These are phyloP conservation scores for Fusarium aywerte DNA, from an alignment of 2,329 filamentous ascomycete genomes.

Conservation along the genomic window DNA sequence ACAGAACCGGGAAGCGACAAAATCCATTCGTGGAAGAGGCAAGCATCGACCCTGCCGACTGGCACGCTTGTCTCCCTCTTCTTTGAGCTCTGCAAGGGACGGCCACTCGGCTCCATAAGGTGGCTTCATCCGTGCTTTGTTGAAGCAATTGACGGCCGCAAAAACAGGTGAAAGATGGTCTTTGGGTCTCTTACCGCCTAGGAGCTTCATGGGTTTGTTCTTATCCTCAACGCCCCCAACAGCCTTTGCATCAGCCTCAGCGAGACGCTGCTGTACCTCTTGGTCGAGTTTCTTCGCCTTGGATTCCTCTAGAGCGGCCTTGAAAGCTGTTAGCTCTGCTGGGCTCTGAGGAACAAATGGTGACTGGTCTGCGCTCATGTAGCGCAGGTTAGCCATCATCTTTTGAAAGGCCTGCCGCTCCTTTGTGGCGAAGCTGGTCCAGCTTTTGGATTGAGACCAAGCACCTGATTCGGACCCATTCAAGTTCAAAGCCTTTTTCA, in stretches of 20 bases:
- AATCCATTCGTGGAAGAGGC: constrained; percentile 48
- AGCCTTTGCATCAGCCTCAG: constrained; percentile 31
- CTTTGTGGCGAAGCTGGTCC: constrained; percentile 52
- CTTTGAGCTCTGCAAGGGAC: constrained; percentile 51
- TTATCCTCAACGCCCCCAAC: constrained; percentile 10
- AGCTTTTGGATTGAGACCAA: constrained; percentile 55
- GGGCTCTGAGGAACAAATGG: constrained; percentile 53
- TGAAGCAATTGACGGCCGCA: constrained; percentile 50
- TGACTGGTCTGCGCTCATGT: constrained; percentile 52
- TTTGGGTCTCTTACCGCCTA: constrained; percentile 44
- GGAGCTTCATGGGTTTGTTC: constrained; percentile 30
- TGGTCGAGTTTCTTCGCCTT: constrained; percentile 42
- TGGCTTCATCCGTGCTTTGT: constrained; percentile 31
- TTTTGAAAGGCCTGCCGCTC: constrained; percentile 52
- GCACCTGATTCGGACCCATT: constrained; percentile 39
- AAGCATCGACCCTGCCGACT: constrained; percentile 45
- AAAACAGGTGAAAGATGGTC: constrained; percentile 51
- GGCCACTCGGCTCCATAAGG: constrained; percentile 49
- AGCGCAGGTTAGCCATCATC: constrained; percentile 50
- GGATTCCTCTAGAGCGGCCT: constrained; percentile 45
- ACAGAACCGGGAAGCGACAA: constrained; percentile 21
- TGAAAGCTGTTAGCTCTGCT: constrained; percentile 50
- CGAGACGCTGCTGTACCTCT: constrained; percentile 41
- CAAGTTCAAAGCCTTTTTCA: constrained; percentile 10
- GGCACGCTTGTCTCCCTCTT: constrained; percentile 49